phyloP scores from a whole-genome alignment of 768 basidiomycete species.

The Mycena haematopus region DNA sequence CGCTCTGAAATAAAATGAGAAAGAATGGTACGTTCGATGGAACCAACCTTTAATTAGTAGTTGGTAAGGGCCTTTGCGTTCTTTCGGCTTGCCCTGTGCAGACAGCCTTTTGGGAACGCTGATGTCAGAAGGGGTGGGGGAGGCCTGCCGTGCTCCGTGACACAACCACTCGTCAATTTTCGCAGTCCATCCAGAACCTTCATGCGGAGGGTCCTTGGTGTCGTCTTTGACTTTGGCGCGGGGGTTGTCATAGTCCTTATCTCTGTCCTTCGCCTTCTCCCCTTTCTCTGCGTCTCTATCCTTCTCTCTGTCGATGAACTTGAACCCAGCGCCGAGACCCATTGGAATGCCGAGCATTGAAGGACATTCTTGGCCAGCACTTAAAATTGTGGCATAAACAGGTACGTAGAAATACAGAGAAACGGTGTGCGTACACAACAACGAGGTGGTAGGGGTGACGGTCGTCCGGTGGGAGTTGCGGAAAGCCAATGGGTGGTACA shows the following conservation, averaged over 20 bases:
- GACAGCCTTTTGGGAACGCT: constrained; percentile 50
- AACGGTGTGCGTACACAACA: constrained; percentile 65
- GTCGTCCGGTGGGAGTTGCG: constrained; percentile 54
- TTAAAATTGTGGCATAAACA: constrained; percentile 33
- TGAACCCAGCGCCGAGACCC: constrained; percentile 81
- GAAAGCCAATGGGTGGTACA: constrained; percentile 41
- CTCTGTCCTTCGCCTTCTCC: constrained; percentile 44
- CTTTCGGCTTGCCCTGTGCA: constrained; percentile 49
- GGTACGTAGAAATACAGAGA: neutral
- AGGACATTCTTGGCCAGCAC: constrained; percentile 80
- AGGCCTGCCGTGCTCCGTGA: constrained; percentile 44
- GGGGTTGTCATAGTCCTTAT: constrained; percentile 42
- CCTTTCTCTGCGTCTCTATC: constrained; percentile 46
- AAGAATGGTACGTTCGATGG: neutral
- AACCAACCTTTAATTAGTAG: constrained; percentile 73
- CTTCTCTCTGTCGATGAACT: constrained; percentile 60
- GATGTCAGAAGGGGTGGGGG: constrained; percentile 51
- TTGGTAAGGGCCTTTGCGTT: constrained; percentile 77
- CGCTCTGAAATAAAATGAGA: constrained; percentile 50
- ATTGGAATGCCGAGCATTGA: constrained; percentile 82
- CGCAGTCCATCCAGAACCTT: constrained; percentile 69
- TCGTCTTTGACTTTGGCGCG: constrained; percentile 44
- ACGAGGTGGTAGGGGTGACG: constrained; percentile 79
- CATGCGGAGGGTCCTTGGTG: constrained; percentile 42
- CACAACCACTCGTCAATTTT: constrained; percentile 80